Evolutionary conservation across 345 rosid species (phyloP).

Genomic region (Erodium maritimum): DNA sequence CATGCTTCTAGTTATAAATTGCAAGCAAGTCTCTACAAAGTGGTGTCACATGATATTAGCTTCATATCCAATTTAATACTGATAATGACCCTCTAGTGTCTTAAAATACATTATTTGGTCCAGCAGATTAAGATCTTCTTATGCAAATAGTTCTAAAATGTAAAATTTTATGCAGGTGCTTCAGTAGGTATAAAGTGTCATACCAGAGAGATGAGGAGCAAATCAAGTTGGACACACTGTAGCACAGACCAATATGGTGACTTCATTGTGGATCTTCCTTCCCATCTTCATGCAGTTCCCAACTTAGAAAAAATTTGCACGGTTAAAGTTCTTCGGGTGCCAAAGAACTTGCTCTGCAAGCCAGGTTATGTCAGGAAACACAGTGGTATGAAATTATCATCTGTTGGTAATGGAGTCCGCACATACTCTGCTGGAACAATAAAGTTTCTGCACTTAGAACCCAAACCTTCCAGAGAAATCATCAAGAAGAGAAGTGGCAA

Average conservation of each 20-base stretch:
- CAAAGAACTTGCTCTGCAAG: slow-evolving; percentile 9
- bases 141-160: too few species aligned
- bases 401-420: slow-evolving; percentile 4
- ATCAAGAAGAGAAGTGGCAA: too few species aligned
- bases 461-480: slow-evolving; percentile 24
- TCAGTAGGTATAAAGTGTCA: slow-evolving; percentile 16
- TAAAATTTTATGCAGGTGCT: slow-evolving; percentile 24
- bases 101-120: too few species aligned
- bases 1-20: too few species aligned
- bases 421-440: slow-evolving; percentile 10
- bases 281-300: slow-evolving; percentile 28
- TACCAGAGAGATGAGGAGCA: slow-evolving; percentile 5
- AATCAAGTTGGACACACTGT: slow-evolving; percentile 6
- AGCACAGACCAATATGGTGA: slow-evolving; percentile 26
- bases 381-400: slow-evolving; percentile 3
- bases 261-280: slow-evolving; percentile 32
- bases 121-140: too few species aligned
- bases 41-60: too few species aligned
- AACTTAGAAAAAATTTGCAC: slow-evolving; percentile 20
- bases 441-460: slow-evolving; percentile 9
- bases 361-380: slow-evolving; percentile 6
- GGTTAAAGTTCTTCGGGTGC: slow-evolving; percentile 13
- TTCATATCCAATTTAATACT: too few species aligned
- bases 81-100: too few species aligned
- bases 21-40: too few species aligned